Evolutionary conservation across 805 yeast genomes (phyloP), one percentile per base, ranked within the genome.

Genomic region (Suhomyces canberraensis): DNA sequence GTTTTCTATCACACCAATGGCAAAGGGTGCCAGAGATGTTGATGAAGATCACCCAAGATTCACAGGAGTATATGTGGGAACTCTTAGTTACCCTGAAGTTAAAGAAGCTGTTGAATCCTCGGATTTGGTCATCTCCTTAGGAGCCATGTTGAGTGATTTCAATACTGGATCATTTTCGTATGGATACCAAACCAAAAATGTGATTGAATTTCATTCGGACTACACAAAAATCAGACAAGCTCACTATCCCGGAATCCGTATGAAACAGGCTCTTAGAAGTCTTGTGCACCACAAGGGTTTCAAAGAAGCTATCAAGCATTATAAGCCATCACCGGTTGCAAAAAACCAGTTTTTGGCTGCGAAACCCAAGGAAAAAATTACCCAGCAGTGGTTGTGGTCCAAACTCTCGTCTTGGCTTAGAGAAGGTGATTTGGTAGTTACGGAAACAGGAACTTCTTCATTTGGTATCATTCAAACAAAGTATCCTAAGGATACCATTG

Each of bases 371-470:
- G 33, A 39, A 21, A 25, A 38, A 3, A 46, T 55, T 28, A 36
- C 56, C 15, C 60, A 55, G 34, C 52, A 55, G 33, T 52, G 53
- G 49, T 41, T 55, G 38, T 55, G 60, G 60, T 34, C 42, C 25
- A 45, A 48, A 35, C 44, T 54, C 13, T 46, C 55, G 16, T 42
- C 48, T 16, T 55, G 59, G 59, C 47, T 55, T 45, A 35, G 43
- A 36, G 57, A 52, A 29, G 58, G 58, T n/a, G 60, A 55, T 35
- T 45, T 55, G 31, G 46, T 55, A 38, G 46, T 55, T 36, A 51
- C 59, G 15, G 60, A 55, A 22, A 51, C 58, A 25, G 60, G 60
- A 13, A 55, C 60, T 14, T 50, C 58, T 16, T 52, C 59, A 3
- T 55, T 55, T 38, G 60, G 60, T 32, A 54, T 55, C 19, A 50